Conservation (phyloP, 495 filamentous ascomycete genomes). For the Saxispiralis lemnorum region DNA sequence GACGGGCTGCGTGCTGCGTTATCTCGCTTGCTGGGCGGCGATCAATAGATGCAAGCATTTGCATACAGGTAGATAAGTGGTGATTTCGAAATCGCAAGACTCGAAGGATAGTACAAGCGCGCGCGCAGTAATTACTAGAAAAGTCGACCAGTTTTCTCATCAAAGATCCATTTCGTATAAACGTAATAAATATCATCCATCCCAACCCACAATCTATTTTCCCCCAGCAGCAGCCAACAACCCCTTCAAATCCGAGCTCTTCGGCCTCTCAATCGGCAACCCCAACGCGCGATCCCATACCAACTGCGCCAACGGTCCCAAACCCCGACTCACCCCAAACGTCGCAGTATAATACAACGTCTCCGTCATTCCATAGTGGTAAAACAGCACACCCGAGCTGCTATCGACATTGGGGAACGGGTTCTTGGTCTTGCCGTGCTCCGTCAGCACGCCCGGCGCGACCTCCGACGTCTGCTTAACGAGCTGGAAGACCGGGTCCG, state of each 20-base stretch:
- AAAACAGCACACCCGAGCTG: conserved; percentile 79
- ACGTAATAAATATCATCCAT: too few relatives aligned
- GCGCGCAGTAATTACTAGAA: too few relatives aligned
- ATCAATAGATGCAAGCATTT: too few relatives aligned
- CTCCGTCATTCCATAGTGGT: conserved; percentile 92
- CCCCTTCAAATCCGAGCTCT: conserved; percentile 84
- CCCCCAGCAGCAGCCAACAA: conserved; percentile 38
- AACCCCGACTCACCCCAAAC: conserved; percentile 80
- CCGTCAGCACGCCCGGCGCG: conserved; percentile 68
- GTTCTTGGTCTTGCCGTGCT: conserved; percentile 99
- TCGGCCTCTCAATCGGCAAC: conserved; percentile 92
- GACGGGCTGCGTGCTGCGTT: too few relatives aligned
- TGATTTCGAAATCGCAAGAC: too few relatives aligned
- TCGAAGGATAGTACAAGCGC: too few relatives aligned
- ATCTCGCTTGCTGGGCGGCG: too few relatives aligned
- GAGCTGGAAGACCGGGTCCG: conserved; percentile 80
- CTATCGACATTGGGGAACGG: conserved; percentile 93
- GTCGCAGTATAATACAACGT: conserved; percentile 96
- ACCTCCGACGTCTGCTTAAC: conserved; percentile 71
- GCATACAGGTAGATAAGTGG: too few relatives aligned
- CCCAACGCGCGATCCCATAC: conserved; percentile 93
- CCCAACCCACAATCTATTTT: too few relatives aligned
- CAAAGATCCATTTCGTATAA: too few relatives aligned
- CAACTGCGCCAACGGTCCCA: conserved; percentile 82
- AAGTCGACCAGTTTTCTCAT: too few relatives aligned